Evolutionary conservation across 2,329 filamentous ascomycete species (phyloP).

Genomic region (Aspergillus texensis): DNA sequence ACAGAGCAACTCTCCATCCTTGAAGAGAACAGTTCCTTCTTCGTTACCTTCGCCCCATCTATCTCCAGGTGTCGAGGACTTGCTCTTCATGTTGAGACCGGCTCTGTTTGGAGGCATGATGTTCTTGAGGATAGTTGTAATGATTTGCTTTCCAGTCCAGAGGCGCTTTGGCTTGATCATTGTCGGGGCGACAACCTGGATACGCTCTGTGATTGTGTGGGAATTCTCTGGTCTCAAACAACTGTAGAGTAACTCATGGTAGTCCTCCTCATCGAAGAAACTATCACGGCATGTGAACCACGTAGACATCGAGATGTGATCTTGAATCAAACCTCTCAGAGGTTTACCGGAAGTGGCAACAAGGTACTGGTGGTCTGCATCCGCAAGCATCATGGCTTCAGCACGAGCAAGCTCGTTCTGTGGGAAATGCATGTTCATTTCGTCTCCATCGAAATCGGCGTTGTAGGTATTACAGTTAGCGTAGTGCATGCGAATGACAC

Average conservation of each 20-base stretch:
- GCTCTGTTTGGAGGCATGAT: slow-evolving; percentile 77
- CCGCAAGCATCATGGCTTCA: slow-evolving; percentile 89
- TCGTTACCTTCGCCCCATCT: slow-evolving; percentile 74
- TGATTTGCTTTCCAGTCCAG: slow-evolving; percentile 97
- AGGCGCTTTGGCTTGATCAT: slow-evolving; percentile 77
- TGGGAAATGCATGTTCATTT: slow-evolving; percentile 99
- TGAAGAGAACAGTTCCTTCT: slow-evolving; percentile 79
- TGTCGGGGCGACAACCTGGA: slow-evolving; percentile 78
- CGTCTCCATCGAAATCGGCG: slow-evolving; percentile 97
- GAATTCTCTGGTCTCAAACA: slow-evolving; percentile 87
- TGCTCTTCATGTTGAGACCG: slow-evolving; percentile 76
- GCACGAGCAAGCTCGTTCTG: slow-evolving; percentile 94
- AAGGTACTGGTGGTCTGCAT: slow-evolving; percentile 96
- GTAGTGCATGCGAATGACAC: slow-evolving; percentile 99
- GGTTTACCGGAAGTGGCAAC: slow-evolving; percentile 93
- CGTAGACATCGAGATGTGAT: slow-evolving; percentile 94
- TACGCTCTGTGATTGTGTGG: slow-evolving; percentile 79
- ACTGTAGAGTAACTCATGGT: slow-evolving; percentile 91
- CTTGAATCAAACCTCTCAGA: slow-evolving; percentile 92
- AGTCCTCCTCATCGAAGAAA: slow-evolving; percentile 84
- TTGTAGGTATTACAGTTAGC: slow-evolving; percentile 99
- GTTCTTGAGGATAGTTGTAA: slow-evolving; percentile 90
- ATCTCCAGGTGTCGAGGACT: slow-evolving; percentile 74
- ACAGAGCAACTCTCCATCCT: slow-evolving; percentile 82
- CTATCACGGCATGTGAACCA: slow-evolving; percentile 88